phyloP scores from a whole-genome alignment of 805 yeast species.

The Suhomyces prunicola region DNA sequence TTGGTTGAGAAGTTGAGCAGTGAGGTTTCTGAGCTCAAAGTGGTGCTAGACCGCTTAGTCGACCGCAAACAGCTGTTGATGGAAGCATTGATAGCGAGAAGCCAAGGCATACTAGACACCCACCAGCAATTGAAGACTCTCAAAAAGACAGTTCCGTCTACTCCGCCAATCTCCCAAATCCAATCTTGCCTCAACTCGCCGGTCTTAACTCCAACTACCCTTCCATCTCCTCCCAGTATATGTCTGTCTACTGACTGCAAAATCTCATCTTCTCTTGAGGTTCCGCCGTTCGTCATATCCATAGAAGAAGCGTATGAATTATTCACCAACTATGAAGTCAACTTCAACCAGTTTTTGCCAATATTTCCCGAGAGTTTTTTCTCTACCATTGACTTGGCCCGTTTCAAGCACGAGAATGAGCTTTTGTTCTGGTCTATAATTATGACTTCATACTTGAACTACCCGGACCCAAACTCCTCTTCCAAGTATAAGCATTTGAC shows the following conservation, averaged over 20 bases:
- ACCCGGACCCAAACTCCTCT: constrained; percentile 11
- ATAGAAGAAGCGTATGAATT: constrained; percentile 9
- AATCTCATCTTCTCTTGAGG: neutral
- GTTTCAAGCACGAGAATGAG: constrained; percentile 24
- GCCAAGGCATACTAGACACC: constrained; percentile 1
- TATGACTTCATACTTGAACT: constrained; percentile 30
- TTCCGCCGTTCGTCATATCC: constrained; percentile 7
- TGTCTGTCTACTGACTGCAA: neutral
- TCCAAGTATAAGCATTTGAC: constrained; percentile 22
- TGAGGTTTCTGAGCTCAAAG: constrained; percentile 25
- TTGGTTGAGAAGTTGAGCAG: constrained; percentile 20
- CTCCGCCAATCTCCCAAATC: constrained; percentile 12
- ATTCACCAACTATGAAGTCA: constrained; percentile 22
- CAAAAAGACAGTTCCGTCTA: neutral
- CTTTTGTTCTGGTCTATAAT: constrained; percentile 42
- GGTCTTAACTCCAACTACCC: neutral
- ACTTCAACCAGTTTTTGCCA: constrained; percentile 32
- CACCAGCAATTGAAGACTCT: neutral
- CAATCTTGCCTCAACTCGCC: constrained; percentile 12
- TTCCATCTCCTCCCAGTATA: neutral
- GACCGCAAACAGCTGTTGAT: constrained; percentile 18
- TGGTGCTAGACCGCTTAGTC: constrained; percentile 22
- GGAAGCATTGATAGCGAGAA: constrained; percentile 10
- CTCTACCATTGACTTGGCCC: constrained; percentile 9
- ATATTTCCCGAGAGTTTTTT: constrained; percentile 22